These are phyloP conservation scores for Pseudomicrostroma phylloplanum DNA, from an alignment of 1,284 basidiomycete genomes.

Conservation along the genomic window DNA sequence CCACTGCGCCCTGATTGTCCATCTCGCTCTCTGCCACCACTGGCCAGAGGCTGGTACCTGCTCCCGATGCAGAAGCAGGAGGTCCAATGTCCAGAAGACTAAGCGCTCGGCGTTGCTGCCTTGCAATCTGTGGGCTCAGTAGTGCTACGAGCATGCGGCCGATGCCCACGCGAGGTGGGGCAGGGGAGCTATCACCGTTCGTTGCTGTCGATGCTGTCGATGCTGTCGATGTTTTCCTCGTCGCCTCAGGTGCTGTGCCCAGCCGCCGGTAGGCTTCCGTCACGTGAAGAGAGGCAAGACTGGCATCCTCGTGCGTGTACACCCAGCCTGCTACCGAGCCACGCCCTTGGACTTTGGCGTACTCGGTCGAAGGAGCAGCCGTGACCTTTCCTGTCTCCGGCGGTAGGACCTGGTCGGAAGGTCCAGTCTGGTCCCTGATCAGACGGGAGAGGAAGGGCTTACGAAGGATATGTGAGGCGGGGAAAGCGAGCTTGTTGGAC, in stretches of 20 bases:
- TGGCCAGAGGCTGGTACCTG: too few relatives aligned
- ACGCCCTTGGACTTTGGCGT: background rate
- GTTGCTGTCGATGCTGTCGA: background rate
- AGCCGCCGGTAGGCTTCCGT: slow-evolving; percentile 9
- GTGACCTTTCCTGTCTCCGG: background rate
- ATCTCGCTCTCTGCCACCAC: too few relatives aligned
- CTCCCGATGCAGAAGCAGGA: too few relatives aligned
- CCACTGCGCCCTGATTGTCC: too few relatives aligned
- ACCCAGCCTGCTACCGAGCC: slow-evolving; percentile 11
- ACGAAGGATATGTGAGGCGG: background rate
- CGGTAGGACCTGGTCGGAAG: background rate
- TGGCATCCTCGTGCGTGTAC: slow-evolving; percentile 12
- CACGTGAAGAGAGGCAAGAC: slow-evolving; percentile 10
- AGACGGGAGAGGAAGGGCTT: background rate
- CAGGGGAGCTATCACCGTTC: background rate
- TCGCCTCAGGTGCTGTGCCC: background rate
- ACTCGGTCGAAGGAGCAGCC: background rate
- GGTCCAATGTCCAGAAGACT: too few relatives aligned
- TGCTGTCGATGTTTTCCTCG: background rate
- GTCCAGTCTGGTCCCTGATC: background rate
- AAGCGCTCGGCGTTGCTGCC: too few relatives aligned
- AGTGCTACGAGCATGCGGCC: background rate
- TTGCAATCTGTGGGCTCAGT: too few relatives aligned
- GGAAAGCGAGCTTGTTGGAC: slow-evolving; percentile 2
- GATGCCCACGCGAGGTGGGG: background rate